Percentiles rank a stretch among this genome's conserved stretches.
These are phyloP conservation scores for Leccinum rimulosum DNA, from an alignment of 768 basidiomycete genomes.

Conservation along the genomic window DNA sequence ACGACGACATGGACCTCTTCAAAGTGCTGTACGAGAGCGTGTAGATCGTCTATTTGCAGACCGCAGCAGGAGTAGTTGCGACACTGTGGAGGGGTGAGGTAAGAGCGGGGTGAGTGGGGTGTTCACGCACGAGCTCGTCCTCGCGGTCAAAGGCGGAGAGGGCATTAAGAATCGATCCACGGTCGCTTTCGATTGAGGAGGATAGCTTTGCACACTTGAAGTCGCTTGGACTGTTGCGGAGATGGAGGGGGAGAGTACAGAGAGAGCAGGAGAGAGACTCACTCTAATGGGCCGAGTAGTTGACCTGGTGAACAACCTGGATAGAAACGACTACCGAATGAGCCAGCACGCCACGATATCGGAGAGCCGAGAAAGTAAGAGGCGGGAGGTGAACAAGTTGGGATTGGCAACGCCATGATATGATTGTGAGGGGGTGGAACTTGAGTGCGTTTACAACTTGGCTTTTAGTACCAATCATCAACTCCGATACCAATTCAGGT, in stretches of 20 bases:
- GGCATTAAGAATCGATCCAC: constrained; percentile 60
- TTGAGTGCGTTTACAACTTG: not conserved
- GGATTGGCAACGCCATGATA: constrained; percentile 16
- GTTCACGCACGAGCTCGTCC: constrained; percentile 62
- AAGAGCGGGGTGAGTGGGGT: not conserved
- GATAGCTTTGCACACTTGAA: constrained; percentile 46
- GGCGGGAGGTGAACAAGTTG: not conserved
- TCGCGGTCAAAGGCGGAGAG: constrained; percentile 65
- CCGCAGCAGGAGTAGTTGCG: constrained; percentile 92
- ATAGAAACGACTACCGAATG: constrained; percentile 62
- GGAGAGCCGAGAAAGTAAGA: constrained; percentile 69
- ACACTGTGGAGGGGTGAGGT: constrained; percentile 43
- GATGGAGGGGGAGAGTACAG: not conserved
- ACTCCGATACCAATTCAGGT: not conserved
- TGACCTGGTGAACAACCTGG: constrained; percentile 63
- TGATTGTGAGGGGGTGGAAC: not conserved
- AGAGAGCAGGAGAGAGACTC: constrained; percentile 26
- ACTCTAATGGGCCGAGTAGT: constrained; percentile 66
- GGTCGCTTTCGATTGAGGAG: constrained; percentile 60
- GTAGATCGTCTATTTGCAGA: constrained; percentile 67
- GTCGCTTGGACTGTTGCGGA: constrained; percentile 38
- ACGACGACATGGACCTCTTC: constrained; percentile 88
- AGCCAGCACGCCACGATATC: constrained; percentile 66
- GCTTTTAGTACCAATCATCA: constrained; percentile 18
- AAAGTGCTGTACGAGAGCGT: constrained; percentile 88